phyloP scores from a whole-genome alignment of 805 yeast species.

The Saccharomycopsis capsularis region DNA sequence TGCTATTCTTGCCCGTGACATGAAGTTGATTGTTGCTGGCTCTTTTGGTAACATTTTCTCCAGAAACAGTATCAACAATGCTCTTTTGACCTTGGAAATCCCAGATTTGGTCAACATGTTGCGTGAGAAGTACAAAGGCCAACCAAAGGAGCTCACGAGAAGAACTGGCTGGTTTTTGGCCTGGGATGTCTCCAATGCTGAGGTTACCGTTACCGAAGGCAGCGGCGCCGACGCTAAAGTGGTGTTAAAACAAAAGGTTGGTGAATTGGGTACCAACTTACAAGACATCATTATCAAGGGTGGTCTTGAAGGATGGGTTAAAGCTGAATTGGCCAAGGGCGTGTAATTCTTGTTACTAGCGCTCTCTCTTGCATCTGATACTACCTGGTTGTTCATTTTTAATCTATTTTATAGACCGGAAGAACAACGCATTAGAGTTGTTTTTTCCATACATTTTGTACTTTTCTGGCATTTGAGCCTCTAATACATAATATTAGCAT shows the following conservation, averaged over 20 bases:
- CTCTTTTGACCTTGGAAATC: conserved; percentile 85
- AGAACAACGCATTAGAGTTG: too few relatives aligned
- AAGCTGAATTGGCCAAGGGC: conserved; percentile 46
- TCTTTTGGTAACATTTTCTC: conserved; percentile 96
- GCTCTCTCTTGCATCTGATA: too few relatives aligned
- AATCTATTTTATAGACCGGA: too few relatives aligned
- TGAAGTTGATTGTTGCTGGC: conserved; percentile 89
- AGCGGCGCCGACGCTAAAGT: conserved; percentile 43
- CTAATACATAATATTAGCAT: too few relatives aligned
- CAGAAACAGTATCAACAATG: conserved; percentile 94
- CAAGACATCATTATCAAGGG: conserved; percentile 97
- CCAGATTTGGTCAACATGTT: conserved; percentile 77
- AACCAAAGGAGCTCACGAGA: conserved; percentile 68
- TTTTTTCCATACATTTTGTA: too few relatives aligned
- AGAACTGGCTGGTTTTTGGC: conserved; percentile 90
- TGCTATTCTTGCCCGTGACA: conserved; percentile 90
- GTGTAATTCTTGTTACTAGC: too few relatives aligned
- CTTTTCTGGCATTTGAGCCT: too few relatives aligned
- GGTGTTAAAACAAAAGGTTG: conserved; percentile 78
- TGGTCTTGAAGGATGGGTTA: conserved; percentile 98
- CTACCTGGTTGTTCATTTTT: too few relatives aligned
- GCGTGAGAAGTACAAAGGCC: conserved; percentile 55
- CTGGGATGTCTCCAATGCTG: conserved; percentile 88
- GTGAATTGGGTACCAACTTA: conserved; percentile 89
- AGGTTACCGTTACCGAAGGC: conserved; percentile 70